These are phyloP conservation scores for Linaria vulgaris DNA, from an alignment of 257 asterid genomes.

Conservation along the genomic window DNA sequence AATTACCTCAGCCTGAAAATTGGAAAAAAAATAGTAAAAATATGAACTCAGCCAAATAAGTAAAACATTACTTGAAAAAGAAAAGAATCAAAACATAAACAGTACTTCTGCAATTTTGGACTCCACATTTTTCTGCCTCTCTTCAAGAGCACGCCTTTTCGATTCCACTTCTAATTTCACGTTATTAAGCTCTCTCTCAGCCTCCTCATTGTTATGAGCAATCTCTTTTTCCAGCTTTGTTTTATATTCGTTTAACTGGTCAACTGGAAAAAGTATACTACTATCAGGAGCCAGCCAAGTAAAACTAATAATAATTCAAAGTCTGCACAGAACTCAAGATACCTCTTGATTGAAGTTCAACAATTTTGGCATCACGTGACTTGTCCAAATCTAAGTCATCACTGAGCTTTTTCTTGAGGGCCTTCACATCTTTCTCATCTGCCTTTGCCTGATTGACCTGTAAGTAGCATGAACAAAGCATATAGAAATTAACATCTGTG, in stretches of 20 bases:
- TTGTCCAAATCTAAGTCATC: conserved; percentile 63
- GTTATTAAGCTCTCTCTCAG: conserved; percentile 51
- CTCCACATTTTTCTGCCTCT: conserved; percentile 64
- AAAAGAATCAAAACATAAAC: conserved; percentile 16
- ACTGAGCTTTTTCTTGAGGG: conserved; percentile 73
- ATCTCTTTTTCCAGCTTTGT: conserved; percentile 67
- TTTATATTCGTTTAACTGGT: conserved; percentile 54
- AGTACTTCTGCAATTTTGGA: conserved; percentile 63
- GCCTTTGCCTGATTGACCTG: conserved; percentile 74
- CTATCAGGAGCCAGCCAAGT: too few species aligned
- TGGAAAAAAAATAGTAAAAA: too few species aligned
- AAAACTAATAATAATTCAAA: too few species aligned
- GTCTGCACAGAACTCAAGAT: neutral
- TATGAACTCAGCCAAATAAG: conserved; percentile 1
- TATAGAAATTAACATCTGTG: conserved; percentile 5
- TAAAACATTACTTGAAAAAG: conserved; percentile 13
- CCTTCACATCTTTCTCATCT: too few species aligned
- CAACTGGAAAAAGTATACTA: conserved; percentile 43
- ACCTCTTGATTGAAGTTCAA: conserved; percentile 74
- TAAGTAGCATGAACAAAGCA: neutral
- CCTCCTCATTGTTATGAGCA: conserved; percentile 44
- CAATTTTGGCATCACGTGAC: conserved; percentile 68
- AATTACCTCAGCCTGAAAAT: too few species aligned
- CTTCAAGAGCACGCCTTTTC: conserved; percentile 47
- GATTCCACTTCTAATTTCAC: conserved; percentile 66